Conservation (phyloP, 768 basidiomycete genomes). For the Guyanaporus albipodus region DNA sequence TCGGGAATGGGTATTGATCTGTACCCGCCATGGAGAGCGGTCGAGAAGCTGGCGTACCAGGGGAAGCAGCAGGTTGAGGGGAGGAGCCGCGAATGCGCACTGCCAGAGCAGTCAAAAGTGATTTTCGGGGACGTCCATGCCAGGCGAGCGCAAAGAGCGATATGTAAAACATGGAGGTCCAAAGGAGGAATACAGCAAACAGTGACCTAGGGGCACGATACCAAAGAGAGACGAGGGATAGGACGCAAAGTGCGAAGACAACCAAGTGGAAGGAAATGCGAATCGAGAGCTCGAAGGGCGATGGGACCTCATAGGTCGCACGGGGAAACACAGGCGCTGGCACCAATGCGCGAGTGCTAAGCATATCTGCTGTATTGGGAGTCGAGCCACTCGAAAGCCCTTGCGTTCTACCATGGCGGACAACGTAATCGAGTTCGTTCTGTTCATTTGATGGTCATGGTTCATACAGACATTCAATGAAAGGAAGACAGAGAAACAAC, state of each 20-base stretch:
- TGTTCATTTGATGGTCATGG: slow-evolving; percentile 29
- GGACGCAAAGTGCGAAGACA: slow-evolving; percentile 53
- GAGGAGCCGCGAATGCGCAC: slow-evolving; percentile 39
- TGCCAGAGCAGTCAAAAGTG: slow-evolving; percentile 50
- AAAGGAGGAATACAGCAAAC: slow-evolving; percentile 64
- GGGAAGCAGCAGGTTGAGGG: slow-evolving; percentile 30
- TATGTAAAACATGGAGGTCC: slow-evolving; percentile 56
- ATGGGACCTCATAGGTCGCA: slow-evolving; percentile 32
- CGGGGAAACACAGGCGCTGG: slow-evolving; percentile 24
- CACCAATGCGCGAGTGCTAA: slow-evolving; percentile 40
- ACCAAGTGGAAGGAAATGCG: slow-evolving; percentile 55
- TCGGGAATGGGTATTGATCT: slow-evolving; percentile 44
- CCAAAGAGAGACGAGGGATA: slow-evolving; percentile 61
- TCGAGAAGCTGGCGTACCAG: slow-evolving; percentile 36
- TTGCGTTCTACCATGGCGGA: slow-evolving; percentile 50
- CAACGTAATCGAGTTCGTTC: slow-evolving; percentile 71
- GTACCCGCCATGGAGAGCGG: slow-evolving; percentile 39
- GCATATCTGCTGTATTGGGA: slow-evolving; percentile 49
- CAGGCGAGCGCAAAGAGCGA: slow-evolving; percentile 52
- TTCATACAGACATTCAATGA: slow-evolving; percentile 1
- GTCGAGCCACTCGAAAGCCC: slow-evolving; percentile 38
- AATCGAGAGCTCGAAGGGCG: slow-evolving; percentile 35
- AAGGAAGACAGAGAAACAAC: slow-evolving; percentile 6
- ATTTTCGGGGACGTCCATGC: slow-evolving; percentile 53
- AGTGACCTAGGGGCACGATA: slow-evolving; percentile 46